These are phyloP conservation scores for Trichophyton benhamiae DNA, from an alignment of 2,329 filamentous ascomycete species.

Conservation along the genomic window DNA sequence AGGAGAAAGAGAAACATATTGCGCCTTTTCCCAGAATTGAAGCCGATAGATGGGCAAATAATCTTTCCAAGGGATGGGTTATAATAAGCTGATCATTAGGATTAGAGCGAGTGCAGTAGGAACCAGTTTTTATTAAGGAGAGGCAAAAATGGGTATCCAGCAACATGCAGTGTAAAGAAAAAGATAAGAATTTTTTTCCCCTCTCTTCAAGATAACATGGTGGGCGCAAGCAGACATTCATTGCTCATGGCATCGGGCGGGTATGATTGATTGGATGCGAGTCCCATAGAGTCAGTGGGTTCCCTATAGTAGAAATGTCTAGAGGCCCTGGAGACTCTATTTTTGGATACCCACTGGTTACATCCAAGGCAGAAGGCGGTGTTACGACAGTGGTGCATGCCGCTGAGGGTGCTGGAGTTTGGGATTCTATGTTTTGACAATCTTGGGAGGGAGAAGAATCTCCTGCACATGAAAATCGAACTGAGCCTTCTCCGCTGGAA, in stretches of 20 bases:
- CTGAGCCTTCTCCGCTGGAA: not conserved
- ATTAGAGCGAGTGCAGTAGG: not conserved
- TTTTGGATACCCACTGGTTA: not conserved
- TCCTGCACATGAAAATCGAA: not conserved
- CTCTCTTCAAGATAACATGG: not conserved
- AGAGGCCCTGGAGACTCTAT: not conserved
- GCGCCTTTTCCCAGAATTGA: not conserved
- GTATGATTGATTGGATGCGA: not conserved
- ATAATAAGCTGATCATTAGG: not conserved
- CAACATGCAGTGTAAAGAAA: not conserved
- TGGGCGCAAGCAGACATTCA: not conserved
- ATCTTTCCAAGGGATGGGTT: not conserved
- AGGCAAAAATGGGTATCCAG: conserved; percentile 1
- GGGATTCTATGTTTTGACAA: not conserved
- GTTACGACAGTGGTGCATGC: not conserved
- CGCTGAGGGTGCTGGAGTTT: not conserved
- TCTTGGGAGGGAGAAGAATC: not conserved
- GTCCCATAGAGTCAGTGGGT: not conserved
- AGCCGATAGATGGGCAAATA: not conserved
- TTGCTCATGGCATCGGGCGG: not conserved
- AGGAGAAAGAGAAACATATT: not conserved
- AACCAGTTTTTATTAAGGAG: not conserved
- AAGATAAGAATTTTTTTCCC: not conserved
- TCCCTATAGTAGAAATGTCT: not conserved
- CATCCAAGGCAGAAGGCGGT: not conserved